Evolutionary conservation across 768 basidiomycete genomes (phyloP), one percentile per base, ranked within the genome.

Genomic region (Pholiota molesta): DNA sequence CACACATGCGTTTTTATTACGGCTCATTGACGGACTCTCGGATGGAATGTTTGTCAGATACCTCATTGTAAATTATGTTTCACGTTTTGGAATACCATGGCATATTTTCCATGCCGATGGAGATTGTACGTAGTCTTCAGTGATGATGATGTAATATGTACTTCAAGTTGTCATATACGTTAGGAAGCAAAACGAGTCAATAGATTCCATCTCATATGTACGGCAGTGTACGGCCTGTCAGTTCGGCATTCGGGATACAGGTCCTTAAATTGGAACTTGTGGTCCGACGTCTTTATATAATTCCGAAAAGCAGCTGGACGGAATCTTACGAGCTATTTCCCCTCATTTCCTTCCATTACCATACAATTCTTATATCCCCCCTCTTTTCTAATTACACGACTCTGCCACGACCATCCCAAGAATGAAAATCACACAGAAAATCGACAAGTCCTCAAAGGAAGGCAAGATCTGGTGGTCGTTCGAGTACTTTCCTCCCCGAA

Each of bases 401-500:
- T 33, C 39, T 45, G 35, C 55, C 47, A 55, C 55, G 51, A 66
- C 72, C 51, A 60, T 65, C 69, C 68, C 68, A 19, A 62, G 60
- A 76, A 97, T 97, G 94, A 97, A 91, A 86, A 94, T 99, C 75
- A 94, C 89, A 68, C 87, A 95, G 77, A 98, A 97, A 81, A 93
- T 98, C 49, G 83, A 89, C 65, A 87, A 93, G 74, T 92, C 92
- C 52, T 79, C 86, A 63, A 89, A 90, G 73, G 91, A 97, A 68
- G 89, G 90, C 65, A 88, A 94, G 70, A 79, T 93, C 62, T 97
- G 95, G 91, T 99, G 96, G 96, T 95, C 94, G 39, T 99, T 99
- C 74, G 97, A 99, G 73, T 99, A 95, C 78, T 99, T 99, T 71
- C 97, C 97, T 60, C 96, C 94, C 21, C 82, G 95, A 65, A 97